phyloP scores from a whole-genome alignment of 1,139 yeast species.

The Hansenula sp. region DNA sequence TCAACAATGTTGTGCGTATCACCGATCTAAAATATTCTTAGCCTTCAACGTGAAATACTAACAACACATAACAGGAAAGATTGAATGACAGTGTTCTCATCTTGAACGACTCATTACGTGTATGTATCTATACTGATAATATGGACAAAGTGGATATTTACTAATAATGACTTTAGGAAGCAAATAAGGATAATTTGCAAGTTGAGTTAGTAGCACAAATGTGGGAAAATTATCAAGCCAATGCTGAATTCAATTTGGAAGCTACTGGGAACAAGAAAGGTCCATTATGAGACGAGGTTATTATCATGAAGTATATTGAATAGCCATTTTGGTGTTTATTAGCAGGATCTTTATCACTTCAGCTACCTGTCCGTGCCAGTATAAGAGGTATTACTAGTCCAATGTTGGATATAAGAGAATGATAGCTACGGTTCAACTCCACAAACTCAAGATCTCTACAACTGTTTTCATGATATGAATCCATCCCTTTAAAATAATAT shows the following conservation, averaged over 20 bases:
- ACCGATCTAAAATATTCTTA: too few relatives aligned
- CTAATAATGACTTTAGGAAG: slow-evolving; percentile 32
- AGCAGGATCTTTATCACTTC: too few relatives aligned
- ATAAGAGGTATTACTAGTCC: background rate
- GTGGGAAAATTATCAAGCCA: slow-evolving; percentile 77
- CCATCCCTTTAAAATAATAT: slow-evolving; percentile 1
- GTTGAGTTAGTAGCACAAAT: slow-evolving; percentile 72
- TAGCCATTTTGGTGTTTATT: too few relatives aligned
- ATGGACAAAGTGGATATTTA: background rate
- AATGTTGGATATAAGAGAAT: too few relatives aligned
- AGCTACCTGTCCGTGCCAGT: too few relatives aligned
- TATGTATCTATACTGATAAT: slow-evolving; percentile 23
- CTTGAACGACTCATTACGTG: slow-evolving; percentile 56
- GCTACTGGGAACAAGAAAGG: slow-evolving; percentile 63
- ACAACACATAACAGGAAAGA: slow-evolving; percentile 40
- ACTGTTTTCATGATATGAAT: background rate
- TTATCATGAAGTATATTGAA: too few relatives aligned
- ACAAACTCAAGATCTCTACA: too few relatives aligned
- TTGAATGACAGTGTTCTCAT: slow-evolving; percentile 68
- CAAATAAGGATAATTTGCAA: slow-evolving; percentile 64
- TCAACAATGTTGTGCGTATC: slow-evolving; percentile 64
- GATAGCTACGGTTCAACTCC: too few relatives aligned
- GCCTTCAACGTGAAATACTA: background rate
- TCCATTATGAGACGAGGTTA: slow-evolving; percentile 37
- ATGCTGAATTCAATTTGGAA: slow-evolving; percentile 68